These are phyloP conservation scores for Rhynchosporium agropyri DNA, from an alignment of 2,329 filamentous ascomycete genomes.

Conservation along the genomic window DNA sequence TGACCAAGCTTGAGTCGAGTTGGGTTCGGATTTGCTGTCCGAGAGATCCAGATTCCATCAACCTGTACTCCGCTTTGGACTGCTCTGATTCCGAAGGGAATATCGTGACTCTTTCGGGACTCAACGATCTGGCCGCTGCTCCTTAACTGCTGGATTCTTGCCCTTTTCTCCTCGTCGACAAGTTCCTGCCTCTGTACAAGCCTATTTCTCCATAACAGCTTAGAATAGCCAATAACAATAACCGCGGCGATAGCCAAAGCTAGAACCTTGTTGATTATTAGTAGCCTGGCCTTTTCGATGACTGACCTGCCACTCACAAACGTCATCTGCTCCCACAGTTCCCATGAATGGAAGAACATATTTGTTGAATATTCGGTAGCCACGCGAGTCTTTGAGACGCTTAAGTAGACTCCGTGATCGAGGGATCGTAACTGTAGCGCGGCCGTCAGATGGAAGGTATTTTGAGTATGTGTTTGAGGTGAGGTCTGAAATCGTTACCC, in stretches of 20 bases:
- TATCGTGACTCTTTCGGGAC: constrained; percentile 53
- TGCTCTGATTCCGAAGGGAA: constrained; percentile 85
- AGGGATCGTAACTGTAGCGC: neutral
- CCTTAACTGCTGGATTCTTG: constrained; percentile 55
- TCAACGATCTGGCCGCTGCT: constrained; percentile 50
- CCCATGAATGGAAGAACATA: constrained; percentile 70
- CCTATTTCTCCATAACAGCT: constrained; percentile 65
- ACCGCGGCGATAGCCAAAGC: constrained; percentile 71
- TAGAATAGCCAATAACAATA: constrained; percentile 67
- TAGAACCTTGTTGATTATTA: constrained; percentile 59
- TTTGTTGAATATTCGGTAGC: constrained; percentile 11
- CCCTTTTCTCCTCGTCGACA: constrained; percentile 67
- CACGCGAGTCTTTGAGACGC: neutral
- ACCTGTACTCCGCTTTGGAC: constrained; percentile 82
- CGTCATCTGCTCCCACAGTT: constrained; percentile 86
- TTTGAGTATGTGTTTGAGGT: neutral
- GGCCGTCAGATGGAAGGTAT: neutral
- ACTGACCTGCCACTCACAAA: constrained; percentile 63
- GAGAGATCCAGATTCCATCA: constrained; percentile 76
- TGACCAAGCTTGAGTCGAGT: constrained; percentile 31
- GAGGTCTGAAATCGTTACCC: neutral
- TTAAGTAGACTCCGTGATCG: too few relatives aligned
- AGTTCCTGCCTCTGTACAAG: constrained; percentile 59
- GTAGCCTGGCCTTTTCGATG: neutral
- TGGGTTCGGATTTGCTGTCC: constrained; percentile 35